These are phyloP conservation scores for Lolium multiflorum DNA, from an alignment of 176 grass and related monocot genomes.

Conservation along the genomic window DNA sequence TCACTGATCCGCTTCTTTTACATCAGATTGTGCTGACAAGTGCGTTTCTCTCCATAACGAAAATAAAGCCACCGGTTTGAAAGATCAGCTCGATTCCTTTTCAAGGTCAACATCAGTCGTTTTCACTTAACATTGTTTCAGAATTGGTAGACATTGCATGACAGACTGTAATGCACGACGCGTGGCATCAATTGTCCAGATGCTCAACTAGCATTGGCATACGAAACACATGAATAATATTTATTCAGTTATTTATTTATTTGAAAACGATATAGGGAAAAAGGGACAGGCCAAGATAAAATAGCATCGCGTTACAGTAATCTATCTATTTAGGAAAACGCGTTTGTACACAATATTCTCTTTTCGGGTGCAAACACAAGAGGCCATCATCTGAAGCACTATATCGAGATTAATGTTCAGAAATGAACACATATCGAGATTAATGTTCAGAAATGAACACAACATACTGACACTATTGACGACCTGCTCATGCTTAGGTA, in stretches of 20 bases:
- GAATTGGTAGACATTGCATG: slow-evolving; percentile 19
- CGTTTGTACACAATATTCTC: background rate
- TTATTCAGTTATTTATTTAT: background rate
- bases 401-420: background rate
- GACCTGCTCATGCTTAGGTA: background rate
- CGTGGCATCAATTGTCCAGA: background rate
- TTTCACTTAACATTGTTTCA: slow-evolving; percentile 1
- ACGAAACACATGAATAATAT: background rate
- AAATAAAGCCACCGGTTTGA: background rate
- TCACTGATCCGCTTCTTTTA: background rate
- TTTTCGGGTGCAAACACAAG: background rate
- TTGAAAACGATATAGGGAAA: background rate
- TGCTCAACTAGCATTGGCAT: background rate
- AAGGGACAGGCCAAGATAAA: background rate
- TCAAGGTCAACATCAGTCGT: slow-evolving; percentile 11
- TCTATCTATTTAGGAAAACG: background rate
- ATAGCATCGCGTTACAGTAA: background rate
- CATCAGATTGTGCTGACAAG: slow-evolving; percentile 5
- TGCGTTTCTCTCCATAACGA: background rate
- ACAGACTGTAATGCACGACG: slow-evolving; percentile 15
- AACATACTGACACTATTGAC: background rate
- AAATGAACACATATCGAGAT: background rate
- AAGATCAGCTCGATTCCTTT: slow-evolving; percentile 5
- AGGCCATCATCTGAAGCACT: background rate
- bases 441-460: background rate